Percentiles rank a stretch among this genome's conserved stretches.
phyloP scores from a whole-genome alignment of 306 rosid genomes.

The Cicer bijugum region DNA sequence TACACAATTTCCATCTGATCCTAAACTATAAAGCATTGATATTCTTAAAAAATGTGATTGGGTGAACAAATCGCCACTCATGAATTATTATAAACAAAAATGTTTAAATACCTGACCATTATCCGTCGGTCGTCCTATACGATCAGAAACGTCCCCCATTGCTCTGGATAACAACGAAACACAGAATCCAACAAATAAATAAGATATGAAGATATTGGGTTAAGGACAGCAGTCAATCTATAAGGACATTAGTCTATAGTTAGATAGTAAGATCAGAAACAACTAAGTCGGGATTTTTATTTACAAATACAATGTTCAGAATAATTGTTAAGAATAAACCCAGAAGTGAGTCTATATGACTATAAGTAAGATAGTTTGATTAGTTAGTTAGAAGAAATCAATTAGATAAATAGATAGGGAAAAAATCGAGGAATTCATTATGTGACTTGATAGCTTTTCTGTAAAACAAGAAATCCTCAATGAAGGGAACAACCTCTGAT shows the following conservation, averaged over 20 bases:
- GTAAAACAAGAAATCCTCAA: background rate
- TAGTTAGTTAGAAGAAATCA: slow-evolving; percentile 8
- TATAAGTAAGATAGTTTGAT: slow-evolving; percentile 13
- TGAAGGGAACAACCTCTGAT: background rate
- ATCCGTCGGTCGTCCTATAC: slow-evolving; percentile 97
- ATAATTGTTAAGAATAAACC: background rate
- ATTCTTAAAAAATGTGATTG: slow-evolving; percentile 32
- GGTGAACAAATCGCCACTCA: slow-evolving; percentile 30
- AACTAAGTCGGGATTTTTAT: background rate
- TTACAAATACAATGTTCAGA: background rate
- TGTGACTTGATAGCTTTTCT: background rate
- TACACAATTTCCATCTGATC: slow-evolving; percentile 7
- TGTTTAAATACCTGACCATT: slow-evolving; percentile 80
- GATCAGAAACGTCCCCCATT: slow-evolving; percentile 99
- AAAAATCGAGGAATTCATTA: background rate
- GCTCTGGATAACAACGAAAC: slow-evolving; percentile 59
- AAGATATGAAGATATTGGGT: background rate
- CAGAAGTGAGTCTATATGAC: background rate
- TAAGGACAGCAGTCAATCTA: background rate
- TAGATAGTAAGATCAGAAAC: background rate
- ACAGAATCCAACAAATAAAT: slow-evolving; percentile 27
- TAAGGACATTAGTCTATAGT: background rate
- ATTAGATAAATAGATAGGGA: background rate
- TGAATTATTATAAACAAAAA: slow-evolving; percentile 10
- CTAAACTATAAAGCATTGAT: slow-evolving; percentile 22